Evolutionary conservation across 2,329 filamentous ascomycete genomes (phyloP), one percentile per base, ranked within the genome.

Genomic region (Emergomyces pasteurianus): DNA sequence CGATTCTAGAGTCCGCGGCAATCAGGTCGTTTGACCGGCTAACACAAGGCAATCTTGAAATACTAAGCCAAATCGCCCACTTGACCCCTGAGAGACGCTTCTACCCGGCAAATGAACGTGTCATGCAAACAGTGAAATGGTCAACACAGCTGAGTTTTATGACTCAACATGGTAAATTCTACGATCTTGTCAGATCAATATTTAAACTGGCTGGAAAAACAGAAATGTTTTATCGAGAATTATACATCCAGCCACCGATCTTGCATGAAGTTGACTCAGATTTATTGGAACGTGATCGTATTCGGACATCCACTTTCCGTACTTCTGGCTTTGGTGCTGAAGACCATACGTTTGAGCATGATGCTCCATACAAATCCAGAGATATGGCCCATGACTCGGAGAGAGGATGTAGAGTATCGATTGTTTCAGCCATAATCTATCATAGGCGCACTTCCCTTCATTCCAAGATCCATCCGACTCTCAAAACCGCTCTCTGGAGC

Each of bases 111-210:
- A 59, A 77, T 4, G 54, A 71, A 14, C 73, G 67, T 46, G 65
- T 68, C 0, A 78, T 81, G 73, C 80, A 83, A 63, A 64, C 59
- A 2, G 70, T 79, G 0, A 18, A 16, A 0, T 83, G 80, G 80
- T 65, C 79, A 56, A 1, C 62, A 0, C 7, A 69, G 0, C 64
- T 82, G 0, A 71, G 76, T 1, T 65, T 66, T 6, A 64, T 72
- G 0, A 74, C 78, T 2, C 78, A 81, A 61, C 71, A 79, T 60
- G 74, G 77, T 53, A 65, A 58, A 2, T 69, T 68, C 42, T 53
- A 61, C 10, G 14, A 59, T 12, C 18, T 65, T 0, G 62, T 71
- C 34, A 38, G 60, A 36, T 23, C 36, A n/a, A 62, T 65, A 38
- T 43, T 58, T 16, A 38, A n/a, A 38, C 61, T 55, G 36, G 55